phyloP scores from a whole-genome alignment of 768 basidiomycete genomes.

The Lentinula sp. region DNA sequence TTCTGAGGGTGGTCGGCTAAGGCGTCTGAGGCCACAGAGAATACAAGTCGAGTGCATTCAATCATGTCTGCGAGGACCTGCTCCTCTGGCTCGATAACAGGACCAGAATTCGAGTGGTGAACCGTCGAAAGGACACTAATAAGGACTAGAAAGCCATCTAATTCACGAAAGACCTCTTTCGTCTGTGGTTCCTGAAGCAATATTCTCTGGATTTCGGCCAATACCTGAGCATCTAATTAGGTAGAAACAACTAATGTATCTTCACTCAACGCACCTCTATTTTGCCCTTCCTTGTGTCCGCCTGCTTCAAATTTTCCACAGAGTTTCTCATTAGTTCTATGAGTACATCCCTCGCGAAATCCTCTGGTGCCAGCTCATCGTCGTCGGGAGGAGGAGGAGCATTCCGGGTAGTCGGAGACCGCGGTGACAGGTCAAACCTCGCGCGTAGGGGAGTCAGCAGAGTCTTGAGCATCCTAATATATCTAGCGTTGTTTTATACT shows the following conservation, averaged over 20 bases:
- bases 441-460: constrained; percentile 55
- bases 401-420: constrained; percentile 16
- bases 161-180: constrained; percentile 73
- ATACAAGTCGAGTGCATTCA: constrained; percentile 54
- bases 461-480: constrained; percentile 43
- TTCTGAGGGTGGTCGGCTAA: constrained; percentile 53
- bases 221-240: constrained; percentile 33
- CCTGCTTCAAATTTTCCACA: constrained; percentile 63
- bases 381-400: constrained; percentile 20
- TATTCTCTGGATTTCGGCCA: constrained; percentile 62
- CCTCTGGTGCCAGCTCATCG: constrained; percentile 48
- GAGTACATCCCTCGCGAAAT: constrained; percentile 69
- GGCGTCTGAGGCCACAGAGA: constrained; percentile 60
- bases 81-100: constrained; percentile 32
- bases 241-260: neutral
- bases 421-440: constrained; percentile 43
- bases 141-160: constrained; percentile 75
- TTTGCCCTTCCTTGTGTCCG: constrained; percentile 37
- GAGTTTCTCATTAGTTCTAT: constrained; percentile 65
- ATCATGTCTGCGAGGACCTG: constrained; percentile 30
- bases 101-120: constrained; percentile 23
- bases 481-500: neutral
- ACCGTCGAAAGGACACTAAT: constrained; percentile 68
- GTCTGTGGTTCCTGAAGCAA: constrained; percentile 60
- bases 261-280: constrained; percentile 44